Evolutionary conservation across 83 land plant species (phyloP), one percentile per base, ranked within the genome.

Genomic region (Isoetes engelmannii): DNA sequence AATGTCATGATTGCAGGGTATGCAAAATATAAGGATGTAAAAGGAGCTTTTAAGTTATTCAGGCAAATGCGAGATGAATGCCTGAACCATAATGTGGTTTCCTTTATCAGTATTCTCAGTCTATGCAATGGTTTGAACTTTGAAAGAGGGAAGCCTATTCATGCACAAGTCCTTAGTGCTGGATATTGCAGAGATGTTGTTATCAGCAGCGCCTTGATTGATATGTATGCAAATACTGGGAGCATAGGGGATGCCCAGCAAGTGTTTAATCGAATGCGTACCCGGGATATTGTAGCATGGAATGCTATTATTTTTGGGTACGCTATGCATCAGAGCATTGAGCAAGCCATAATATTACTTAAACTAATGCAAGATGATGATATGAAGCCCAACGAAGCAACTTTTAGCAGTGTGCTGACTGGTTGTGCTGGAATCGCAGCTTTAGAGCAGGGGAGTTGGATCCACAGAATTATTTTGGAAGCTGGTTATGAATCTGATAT

Each of bases 381-480:
- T 4, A 28, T 28, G 15, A 67, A 56, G 54, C 80, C 77, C 5
- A 73, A 81, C 18, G 76, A 77, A 57, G 70, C 73, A 5, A 66
- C 57, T 43, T 48, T 81, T 13, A 77, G 62, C 6, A 81, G 72
- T 68, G 74, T 73, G 28, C 69, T 81, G 7, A 61, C 84, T 47
- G 80, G 77, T 37, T 81, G 80, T 65, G 83, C 83, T 18, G 65
- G 73, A 54, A 66, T 81, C 42, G 83, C 75, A 18, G 83, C 80
- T 3, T 54, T 80, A 4, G 69, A 70, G 15, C 83, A 81, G 44
- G 81, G 81, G 17, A 5, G 73, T 41, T 73, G 80, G 77, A 41
- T 81, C 18, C 84, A 81, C 51, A 61, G 71, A 7, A 57, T 77
- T 47, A 70, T 66, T 10, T 70, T 51, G 19, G 7, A 63, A 50